phyloP scores from a whole-genome alignment of 768 basidiomycete species.

The Russula compacta region DNA sequence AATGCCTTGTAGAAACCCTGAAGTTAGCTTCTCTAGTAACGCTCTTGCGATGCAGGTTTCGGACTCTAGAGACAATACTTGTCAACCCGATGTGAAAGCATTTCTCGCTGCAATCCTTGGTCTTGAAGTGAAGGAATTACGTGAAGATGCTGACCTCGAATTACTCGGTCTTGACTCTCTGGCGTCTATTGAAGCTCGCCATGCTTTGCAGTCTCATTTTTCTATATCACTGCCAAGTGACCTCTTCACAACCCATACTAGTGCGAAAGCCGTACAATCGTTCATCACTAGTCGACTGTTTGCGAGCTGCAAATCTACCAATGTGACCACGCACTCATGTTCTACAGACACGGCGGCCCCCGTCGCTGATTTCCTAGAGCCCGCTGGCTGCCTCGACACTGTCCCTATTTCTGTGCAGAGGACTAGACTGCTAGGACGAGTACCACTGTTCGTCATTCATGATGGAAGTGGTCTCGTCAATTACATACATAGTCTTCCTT shows the following conservation, averaged over 20 bases:
- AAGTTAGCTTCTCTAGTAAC: neutral
- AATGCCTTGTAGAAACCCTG: neutral
- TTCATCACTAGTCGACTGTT: constrained; percentile 21
- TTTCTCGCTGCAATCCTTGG: constrained; percentile 41
- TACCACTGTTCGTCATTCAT: constrained; percentile 58
- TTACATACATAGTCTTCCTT: constrained; percentile 39
- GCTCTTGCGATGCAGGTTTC: constrained; percentile 7
- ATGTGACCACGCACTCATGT: neutral
- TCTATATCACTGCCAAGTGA: constrained; percentile 35
- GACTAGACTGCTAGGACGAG: constrained; percentile 14
- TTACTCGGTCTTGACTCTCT: constrained; percentile 56
- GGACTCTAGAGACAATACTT: constrained; percentile 5
- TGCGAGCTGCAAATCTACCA: neutral
- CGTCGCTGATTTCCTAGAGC: neutral
- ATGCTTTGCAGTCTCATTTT: constrained; percentile 36
- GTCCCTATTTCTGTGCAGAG: constrained; percentile 33
- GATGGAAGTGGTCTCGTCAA: constrained; percentile 60
- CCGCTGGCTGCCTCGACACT: constrained; percentile 21
- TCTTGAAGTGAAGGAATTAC: constrained; percentile 29
- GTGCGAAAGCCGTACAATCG: constrained; percentile 31
- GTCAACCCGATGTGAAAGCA: constrained; percentile 25
- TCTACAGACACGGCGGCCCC: neutral
- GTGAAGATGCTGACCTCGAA: constrained; percentile 39
- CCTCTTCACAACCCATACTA: constrained; percentile 35
- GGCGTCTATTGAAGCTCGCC: constrained; percentile 51